Evolutionary conservation across 2,329 filamentous ascomycete species (phyloP).

Genomic region (Fusarium kyushuense): DNA sequence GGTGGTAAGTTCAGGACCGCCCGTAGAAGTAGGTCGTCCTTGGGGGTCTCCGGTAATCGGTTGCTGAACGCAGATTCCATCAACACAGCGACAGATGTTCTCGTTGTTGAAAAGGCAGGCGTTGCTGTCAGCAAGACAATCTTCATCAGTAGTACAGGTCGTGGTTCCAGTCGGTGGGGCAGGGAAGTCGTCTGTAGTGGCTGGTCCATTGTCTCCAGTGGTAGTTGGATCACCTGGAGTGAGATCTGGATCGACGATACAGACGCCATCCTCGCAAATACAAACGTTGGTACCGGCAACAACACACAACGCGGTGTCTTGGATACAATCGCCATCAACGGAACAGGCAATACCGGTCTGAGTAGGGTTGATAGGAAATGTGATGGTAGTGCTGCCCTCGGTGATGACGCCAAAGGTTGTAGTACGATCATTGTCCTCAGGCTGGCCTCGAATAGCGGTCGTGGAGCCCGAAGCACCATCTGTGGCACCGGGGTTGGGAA

Average conservation of each 20-base stretch:
- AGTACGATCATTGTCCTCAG: not conserved
- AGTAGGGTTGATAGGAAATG: not conserved
- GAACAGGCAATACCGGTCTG: slow-evolving; percentile 2
- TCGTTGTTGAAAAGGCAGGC: slow-evolving; percentile 4
- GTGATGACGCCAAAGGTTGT: not conserved
- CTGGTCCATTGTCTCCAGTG: not conserved
- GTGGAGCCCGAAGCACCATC: not conserved
- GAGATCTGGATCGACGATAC: not conserved
- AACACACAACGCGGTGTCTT: slow-evolving; percentile 11
- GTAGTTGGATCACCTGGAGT: not conserved
- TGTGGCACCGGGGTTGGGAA: not conserved
- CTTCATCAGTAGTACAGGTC: slow-evolving; percentile 1
- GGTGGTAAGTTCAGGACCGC: not conserved
- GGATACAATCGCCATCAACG: slow-evolving; percentile 12
- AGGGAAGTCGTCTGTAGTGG: not conserved
- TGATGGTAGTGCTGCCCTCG: not conserved
- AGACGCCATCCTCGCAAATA: slow-evolving; percentile 7
- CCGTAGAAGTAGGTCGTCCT: not conserved
- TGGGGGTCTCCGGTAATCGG: not conserved
- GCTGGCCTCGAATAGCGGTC: not conserved
- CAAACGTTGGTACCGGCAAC: slow-evolving; percentile 7
- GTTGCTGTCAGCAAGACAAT: slow-evolving; percentile 13
- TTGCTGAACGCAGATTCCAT: slow-evolving; percentile 17
- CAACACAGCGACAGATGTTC: slow-evolving; percentile 19
- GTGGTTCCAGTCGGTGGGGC: not conserved